A percentile compares a stretch with the other conserved stretches of the same genome.
These are phyloP conservation scores for Monsonia emarginata DNA, from an alignment of 441 rosid genomes.

Conservation along the genomic window DNA sequence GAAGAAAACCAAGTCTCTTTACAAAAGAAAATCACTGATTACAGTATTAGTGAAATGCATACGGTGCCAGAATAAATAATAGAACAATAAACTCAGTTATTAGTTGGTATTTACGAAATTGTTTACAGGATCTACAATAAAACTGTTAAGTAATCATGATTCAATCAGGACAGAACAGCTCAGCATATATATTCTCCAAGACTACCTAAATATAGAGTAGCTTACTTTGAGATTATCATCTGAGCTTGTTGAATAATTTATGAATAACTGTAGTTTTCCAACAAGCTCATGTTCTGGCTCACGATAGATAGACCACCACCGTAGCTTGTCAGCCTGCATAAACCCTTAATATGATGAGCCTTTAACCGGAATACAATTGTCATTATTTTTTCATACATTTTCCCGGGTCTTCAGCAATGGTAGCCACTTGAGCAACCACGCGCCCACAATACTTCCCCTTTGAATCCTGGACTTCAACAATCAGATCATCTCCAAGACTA, in stretches of 20 bases:
- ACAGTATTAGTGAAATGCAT: not conserved
- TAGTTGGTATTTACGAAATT: not conserved
- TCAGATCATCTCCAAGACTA: conserved; percentile 82
- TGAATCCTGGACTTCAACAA: conserved; percentile 78
- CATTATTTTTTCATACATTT: conserved; percentile 7
- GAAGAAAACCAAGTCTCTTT: not conserved
- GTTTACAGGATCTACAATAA: not conserved
- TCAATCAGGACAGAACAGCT: not conserved
- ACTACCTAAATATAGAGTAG: conserved; percentile 9
- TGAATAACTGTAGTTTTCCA: conserved; percentile 77
- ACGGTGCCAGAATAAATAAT: not conserved
- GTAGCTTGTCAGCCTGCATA: conserved; percentile 76
- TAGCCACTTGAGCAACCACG: conserved; percentile 83
- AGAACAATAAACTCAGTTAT: not conserved
- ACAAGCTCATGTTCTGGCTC: conserved; percentile 92
- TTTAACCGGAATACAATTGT: conserved; percentile 15
- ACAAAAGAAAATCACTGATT: not conserved
- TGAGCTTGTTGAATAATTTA: conserved; percentile 69
- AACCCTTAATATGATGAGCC: conserved; percentile 28
- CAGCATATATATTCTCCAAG: not conserved
- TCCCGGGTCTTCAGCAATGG: conserved; percentile 73
- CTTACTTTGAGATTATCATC: conserved; percentile 79
- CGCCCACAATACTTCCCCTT: conserved; percentile 83
- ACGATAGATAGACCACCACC: conserved; percentile 88
- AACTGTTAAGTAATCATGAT: not conserved